A percentile compares a stretch with the other conserved stretches of the same genome.
phyloP scores from a whole-genome alignment of 169 alveolate species.

The Amoebophrya sp. region DNA sequence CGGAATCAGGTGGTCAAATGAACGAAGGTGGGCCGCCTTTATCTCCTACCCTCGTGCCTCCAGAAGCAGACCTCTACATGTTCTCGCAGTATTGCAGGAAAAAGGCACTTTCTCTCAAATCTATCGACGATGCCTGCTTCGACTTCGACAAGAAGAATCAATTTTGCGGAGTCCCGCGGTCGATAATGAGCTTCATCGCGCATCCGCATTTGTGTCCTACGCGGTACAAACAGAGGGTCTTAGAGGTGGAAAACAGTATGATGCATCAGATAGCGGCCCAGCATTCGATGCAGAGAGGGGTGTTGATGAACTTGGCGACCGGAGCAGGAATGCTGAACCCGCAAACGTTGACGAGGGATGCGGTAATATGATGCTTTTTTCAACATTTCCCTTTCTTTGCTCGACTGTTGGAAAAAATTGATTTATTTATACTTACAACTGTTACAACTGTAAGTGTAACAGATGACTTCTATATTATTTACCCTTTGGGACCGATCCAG shows the following conservation, averaged over 20 bases:
- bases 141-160: neutral
- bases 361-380: too few relatives aligned
- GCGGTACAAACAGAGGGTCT: neutral
- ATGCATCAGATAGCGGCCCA: neutral
- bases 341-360: neutral
- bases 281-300: neutral
- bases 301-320: neutral
- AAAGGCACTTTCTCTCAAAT: neutral
- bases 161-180: neutral
- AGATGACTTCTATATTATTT: too few relatives aligned
- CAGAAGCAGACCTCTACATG: conserved; percentile 17
- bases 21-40: neutral
- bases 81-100: neutral
- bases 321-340: neutral
- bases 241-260: neutral
- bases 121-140: neutral
- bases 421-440: too few relatives aligned
- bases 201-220: neutral
- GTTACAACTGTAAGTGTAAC: too few relatives aligned
- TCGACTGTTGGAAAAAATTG: too few relatives aligned
- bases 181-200: neutral
- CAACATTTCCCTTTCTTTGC: too few relatives aligned
- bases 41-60: neutral
- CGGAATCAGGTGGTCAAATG: too few relatives aligned
- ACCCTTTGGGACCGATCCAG: too few relatives aligned